These are phyloP conservation scores for Nakazawaea ernobii DNA, from an alignment of 805 yeast species.

Conservation along the genomic window DNA sequence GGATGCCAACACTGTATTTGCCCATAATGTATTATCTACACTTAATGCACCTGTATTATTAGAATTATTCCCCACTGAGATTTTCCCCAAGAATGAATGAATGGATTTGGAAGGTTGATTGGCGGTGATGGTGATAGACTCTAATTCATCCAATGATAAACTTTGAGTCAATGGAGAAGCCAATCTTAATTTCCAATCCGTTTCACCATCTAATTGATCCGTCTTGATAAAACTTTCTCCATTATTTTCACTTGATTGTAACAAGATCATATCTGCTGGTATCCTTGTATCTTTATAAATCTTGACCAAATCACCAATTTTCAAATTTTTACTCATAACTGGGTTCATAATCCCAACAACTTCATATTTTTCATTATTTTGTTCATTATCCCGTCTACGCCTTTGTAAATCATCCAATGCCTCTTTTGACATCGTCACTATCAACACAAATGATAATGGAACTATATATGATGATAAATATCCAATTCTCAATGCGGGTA, in stretches of 20 bases:
- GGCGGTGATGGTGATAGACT: conserved; percentile 54
- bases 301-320: conserved; percentile 81
- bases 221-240: conserved; percentile 95
- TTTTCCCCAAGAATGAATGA: conserved; percentile 72
- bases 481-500: conserved; percentile 89
- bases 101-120: conserved; percentile 83
- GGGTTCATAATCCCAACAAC: conserved; percentile 43
- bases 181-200: conserved; percentile 93
- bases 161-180: conserved; percentile 72
- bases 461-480: conserved; percentile 89
- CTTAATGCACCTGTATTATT: conserved; percentile 56
- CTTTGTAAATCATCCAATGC: conserved; percentile 92
- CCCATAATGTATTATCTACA: conserved; percentile 95
- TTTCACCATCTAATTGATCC: conserved; percentile 97
- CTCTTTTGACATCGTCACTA: conserved; percentile 93
- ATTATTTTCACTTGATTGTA: conserved; percentile 72
- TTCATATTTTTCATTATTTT: conserved; percentile 78
- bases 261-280: conserved; percentile 87
- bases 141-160: conserved; percentile 43
- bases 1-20: conserved; percentile 93
- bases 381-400: conserved; percentile 83
- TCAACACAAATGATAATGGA: conserved; percentile 87
- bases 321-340: conserved; percentile 55
- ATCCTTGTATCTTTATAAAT: conserved; percentile 78
- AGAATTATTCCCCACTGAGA: conserved; percentile 53